Evolutionary conservation across 257 asterid species (phyloP).

Genomic region (Fraxinus americana): DNA sequence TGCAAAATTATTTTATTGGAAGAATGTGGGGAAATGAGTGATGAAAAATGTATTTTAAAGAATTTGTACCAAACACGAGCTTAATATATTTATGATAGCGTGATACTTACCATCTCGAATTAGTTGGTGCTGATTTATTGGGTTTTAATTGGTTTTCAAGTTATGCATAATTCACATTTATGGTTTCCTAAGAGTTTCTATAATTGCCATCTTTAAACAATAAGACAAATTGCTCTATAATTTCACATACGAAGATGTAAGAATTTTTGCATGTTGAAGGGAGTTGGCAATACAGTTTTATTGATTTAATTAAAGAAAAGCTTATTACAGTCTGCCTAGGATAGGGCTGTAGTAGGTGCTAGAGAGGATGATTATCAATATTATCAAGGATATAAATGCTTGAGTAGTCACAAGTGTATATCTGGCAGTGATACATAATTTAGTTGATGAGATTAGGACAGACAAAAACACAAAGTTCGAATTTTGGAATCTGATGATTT

Average conservation of each 20-base stretch:
- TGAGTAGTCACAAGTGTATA: background rate
- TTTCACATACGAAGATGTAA: background rate
- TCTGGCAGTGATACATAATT: background rate
- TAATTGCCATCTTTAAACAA: background rate
- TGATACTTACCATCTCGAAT: background rate
- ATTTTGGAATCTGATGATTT: background rate
- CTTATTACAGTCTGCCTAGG: background rate
- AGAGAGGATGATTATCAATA: background rate
- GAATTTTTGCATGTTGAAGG: background rate
- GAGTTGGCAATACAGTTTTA: background rate
- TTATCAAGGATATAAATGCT: background rate
- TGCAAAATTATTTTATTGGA: too few relatives aligned
- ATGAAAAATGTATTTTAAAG: too few relatives aligned
- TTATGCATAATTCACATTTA: background rate
- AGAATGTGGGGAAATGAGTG: too few relatives aligned
- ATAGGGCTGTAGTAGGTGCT: background rate
- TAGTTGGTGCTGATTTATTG: conserved; percentile 8
- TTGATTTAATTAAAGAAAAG: background rate
- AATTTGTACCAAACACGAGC: too few relatives aligned
- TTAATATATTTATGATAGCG: background rate
- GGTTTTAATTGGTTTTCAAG: background rate
- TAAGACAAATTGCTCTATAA: background rate
- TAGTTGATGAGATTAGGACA: background rate
- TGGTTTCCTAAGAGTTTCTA: background rate
- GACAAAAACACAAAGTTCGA: background rate